phyloP scores from a whole-genome alignment of 441 rosid genomes.

The Gossypium aridum region DNA sequence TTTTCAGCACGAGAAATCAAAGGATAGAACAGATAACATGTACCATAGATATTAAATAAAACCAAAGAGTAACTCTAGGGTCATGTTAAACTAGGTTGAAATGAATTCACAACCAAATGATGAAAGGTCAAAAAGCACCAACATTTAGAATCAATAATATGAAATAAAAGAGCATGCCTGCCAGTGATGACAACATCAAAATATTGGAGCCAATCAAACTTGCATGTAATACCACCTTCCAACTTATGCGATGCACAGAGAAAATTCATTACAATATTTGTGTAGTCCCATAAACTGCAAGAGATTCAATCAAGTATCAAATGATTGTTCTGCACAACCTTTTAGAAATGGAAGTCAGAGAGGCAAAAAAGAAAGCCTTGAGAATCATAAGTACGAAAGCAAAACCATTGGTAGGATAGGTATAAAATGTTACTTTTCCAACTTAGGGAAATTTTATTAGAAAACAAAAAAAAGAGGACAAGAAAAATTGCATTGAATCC shows the following conservation, averaged over 20 bases:
- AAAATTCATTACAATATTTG: constrained; percentile 94
- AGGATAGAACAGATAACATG: background rate
- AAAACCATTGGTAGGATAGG: background rate
- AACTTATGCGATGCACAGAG: constrained; percentile 54
- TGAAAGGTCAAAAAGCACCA: background rate
- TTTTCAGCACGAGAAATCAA: constrained; percentile 13
- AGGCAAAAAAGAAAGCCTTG: background rate
- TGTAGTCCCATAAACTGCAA: constrained; percentile 98
- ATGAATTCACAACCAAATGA: background rate
- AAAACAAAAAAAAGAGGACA: background rate
- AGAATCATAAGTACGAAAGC: background rate
- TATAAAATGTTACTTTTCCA: background rate
- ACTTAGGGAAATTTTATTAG: background rate
- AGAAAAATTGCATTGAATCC: background rate
- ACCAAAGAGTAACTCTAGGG: background rate
- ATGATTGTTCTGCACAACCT: background rate
- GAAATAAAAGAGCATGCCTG: constrained; percentile 42
- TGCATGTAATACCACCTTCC: constrained; percentile 37
- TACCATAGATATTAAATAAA: background rate
- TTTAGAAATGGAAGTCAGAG: background rate
- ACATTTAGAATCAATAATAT: background rate
- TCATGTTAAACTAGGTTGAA: constrained; percentile 1
- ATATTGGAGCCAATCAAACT: constrained; percentile 84
- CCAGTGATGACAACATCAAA: constrained; percentile 95
- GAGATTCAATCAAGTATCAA: constrained; percentile 8